Conservation (phyloP, 306 rosid species). For the Corylus avellana region DNA sequence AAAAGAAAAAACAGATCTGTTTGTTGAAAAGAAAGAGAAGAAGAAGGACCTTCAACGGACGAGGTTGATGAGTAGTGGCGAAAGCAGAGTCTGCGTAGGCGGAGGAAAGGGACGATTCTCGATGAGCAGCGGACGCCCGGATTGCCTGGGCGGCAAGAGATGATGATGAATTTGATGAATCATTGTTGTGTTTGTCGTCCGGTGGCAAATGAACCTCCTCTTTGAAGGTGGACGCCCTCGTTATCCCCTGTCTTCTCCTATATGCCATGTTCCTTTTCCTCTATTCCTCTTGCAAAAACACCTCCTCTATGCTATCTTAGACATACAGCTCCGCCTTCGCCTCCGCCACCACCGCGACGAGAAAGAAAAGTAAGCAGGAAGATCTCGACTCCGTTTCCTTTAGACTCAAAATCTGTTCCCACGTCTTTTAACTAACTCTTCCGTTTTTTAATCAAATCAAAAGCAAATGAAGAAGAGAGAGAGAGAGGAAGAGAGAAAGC, state of each 20-base stretch:
- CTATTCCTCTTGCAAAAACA: not conserved
- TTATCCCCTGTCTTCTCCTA: slow-evolving; percentile 75
- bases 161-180: slow-evolving; percentile 34
- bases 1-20: not conserved
- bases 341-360: slow-evolving; percentile 1
- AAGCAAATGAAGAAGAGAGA: not conserved
- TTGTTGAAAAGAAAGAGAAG: not conserved
- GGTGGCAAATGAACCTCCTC: slow-evolving; percentile 63
- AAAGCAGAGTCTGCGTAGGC: slow-evolving; percentile 28
- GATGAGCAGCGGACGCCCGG: slow-evolving; percentile 61
- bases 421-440: slow-evolving; percentile 40
- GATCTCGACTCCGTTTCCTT: not conserved
- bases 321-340: not conserved
- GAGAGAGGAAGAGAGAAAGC: not conserved
- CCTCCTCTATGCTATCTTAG: not conserved
- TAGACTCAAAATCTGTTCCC: not conserved
- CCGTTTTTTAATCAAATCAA: slow-evolving; percentile 8
- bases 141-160: slow-evolving; percentile 82
- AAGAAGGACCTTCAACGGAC: slow-evolving; percentile 57
- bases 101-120: slow-evolving; percentile 48
- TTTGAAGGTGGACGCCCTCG: slow-evolving; percentile 75
- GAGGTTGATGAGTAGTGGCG: slow-evolving; percentile 31
- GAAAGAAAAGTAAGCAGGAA: slow-evolving; percentile 7
- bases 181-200: slow-evolving; percentile 24
- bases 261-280: slow-evolving; percentile 62